Conservation (phyloP, 441 rosid species). For the Populus tomentosa region DNA sequence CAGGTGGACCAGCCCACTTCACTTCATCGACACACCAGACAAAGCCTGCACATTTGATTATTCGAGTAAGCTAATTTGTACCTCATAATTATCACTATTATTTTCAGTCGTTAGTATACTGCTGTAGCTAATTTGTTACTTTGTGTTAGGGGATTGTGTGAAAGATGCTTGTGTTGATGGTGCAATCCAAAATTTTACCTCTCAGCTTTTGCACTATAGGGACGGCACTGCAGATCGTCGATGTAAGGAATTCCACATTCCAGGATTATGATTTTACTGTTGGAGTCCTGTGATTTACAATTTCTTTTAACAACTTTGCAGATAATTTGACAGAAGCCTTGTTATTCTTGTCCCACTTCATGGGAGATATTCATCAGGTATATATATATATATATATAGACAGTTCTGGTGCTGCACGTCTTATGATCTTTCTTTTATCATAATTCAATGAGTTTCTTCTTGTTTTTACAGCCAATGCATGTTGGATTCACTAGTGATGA, state of each 20-base stretch:
- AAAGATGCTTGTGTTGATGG: slow-evolving; percentile 76
- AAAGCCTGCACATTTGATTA: slow-evolving; percentile 62
- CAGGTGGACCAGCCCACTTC: slow-evolving; percentile 90
- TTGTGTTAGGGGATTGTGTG: slow-evolving; percentile 66
- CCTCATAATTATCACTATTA: background rate
- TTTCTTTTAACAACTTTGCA: slow-evolving; percentile 15
- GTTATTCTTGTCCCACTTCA: slow-evolving; percentile 84
- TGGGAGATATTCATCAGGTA: slow-evolving; percentile 97
- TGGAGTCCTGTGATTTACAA: background rate
- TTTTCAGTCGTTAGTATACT: background rate
- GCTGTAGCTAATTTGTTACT: background rate
- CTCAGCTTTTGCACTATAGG: slow-evolving; percentile 80
- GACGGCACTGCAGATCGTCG: slow-evolving; percentile 84
- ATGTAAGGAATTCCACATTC: slow-evolving; percentile 32
- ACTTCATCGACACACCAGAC: slow-evolving; percentile 91
- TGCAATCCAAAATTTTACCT: slow-evolving; percentile 82
- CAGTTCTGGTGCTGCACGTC: background rate
- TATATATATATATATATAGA: slow-evolving; percentile 6
- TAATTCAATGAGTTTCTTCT: background rate
- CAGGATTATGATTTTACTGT: background rate
- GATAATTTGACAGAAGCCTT: slow-evolving; percentile 95
- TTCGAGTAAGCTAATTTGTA: slow-evolving; percentile 40
- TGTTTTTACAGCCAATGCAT: slow-evolving; percentile 67
- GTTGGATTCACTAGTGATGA: slow-evolving; percentile 72
- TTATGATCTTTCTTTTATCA: background rate